phyloP scores from a whole-genome alignment of 345 rosid genomes.

The Hibiscus syriacus region DNA sequence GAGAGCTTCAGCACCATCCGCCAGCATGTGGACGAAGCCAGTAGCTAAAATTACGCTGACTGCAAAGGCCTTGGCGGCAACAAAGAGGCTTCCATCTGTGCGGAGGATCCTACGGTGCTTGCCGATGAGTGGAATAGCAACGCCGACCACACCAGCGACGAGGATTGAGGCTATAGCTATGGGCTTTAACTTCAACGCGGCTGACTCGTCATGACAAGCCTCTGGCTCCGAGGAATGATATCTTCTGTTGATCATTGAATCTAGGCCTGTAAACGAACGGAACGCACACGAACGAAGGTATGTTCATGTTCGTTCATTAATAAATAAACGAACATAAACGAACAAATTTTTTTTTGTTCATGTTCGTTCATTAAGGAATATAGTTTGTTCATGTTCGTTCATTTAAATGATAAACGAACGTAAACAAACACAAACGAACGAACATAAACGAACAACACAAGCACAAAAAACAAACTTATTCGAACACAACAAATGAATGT shows the following conservation, averaged over 20 bases:
- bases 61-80: constrained; percentile 80
- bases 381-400: no score
- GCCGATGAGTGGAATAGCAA: constrained; percentile 73
- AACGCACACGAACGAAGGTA: no score
- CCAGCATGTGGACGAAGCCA: constrained; percentile 91
- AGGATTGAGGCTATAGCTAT: constrained; percentile 72
- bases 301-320: no score
- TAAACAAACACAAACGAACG: no score
- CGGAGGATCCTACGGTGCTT: constrained; percentile 51
- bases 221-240: constrained; percentile 42
- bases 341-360: no score
- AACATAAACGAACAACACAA: no score
- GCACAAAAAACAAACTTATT: no score
- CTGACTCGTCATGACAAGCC: constrained; percentile 52
- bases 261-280: no score
- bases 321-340: no score
- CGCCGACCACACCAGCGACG: constrained; percentile 50
- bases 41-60: constrained; percentile 95
- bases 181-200: constrained; percentile 52
- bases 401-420: no score
- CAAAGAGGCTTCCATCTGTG: constrained; percentile 58
- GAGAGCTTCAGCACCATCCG: constrained; percentile 52
- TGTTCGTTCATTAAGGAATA: no score
- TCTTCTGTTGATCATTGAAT: constrained; percentile 26
- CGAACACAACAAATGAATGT: no score